Evolutionary conservation across 2,329 filamentous ascomycete species (phyloP).

Genomic region (Botrytis fragariae): DNA sequence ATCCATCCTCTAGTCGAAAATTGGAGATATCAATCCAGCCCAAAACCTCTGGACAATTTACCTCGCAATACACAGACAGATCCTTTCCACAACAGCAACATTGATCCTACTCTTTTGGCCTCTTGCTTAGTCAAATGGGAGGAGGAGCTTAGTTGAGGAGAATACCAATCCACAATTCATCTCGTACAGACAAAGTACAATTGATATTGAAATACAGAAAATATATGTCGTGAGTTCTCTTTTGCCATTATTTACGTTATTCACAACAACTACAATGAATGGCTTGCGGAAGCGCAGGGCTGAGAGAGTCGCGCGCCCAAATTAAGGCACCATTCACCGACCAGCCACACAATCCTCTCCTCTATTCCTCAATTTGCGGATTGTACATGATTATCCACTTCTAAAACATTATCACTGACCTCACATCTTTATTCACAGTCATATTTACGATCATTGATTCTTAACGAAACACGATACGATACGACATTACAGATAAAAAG

Average conservation of each 20-base stretch:
- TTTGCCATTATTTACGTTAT: neutral
- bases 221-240: neutral
- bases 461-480: constrained; percentile 30
- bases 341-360: constrained; percentile 13
- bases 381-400: constrained; percentile 5
- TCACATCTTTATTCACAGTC: constrained; percentile 23
- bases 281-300: constrained; percentile 8
- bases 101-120: neutral
- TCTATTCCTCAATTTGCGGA: constrained; percentile 6
- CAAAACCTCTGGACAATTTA: neutral
- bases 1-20: neutral
- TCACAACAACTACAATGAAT: neutral
- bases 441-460: constrained; percentile 22
- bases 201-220: neutral
- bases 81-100: neutral
- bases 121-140: neutral
- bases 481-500: constrained; percentile 25
- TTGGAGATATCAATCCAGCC: neutral
- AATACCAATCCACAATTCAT: too few species aligned
- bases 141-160: neutral
- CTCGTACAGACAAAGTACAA: neutral
- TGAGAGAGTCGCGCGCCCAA: constrained; percentile 17
- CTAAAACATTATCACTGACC: constrained; percentile 21
- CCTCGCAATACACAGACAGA: neutral
- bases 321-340: constrained; percentile 11